Evolutionary conservation across 1,284 basidiomycete genomes (phyloP).

Genomic region (Phlebopus sp.): DNA sequence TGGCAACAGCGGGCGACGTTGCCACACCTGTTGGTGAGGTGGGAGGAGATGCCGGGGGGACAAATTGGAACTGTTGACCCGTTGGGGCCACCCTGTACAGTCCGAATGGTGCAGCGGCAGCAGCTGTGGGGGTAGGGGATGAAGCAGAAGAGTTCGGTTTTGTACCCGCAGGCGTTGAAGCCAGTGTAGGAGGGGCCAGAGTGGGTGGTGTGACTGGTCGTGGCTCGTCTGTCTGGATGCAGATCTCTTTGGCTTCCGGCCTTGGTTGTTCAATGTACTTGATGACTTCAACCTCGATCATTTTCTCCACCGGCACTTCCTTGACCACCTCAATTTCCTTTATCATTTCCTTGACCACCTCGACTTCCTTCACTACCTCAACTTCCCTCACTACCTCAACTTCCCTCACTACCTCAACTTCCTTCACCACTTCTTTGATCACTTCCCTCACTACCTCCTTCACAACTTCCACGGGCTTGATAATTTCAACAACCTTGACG

Average conservation of each 20-base stretch:
- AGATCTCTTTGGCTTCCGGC: conserved; percentile 66
- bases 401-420: conserved; percentile 18
- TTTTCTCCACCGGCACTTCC: conserved; percentile 24
- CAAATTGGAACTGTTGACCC: conserved; percentile 74
- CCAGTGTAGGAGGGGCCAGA: conserved; percentile 18
- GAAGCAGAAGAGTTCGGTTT: conserved; percentile 28
- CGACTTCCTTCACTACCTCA: conserved; percentile 31
- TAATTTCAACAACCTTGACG: conserved; percentile 28
- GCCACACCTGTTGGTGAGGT: conserved; percentile 24
- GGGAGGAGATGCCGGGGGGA: conserved; percentile 42
- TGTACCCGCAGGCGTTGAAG: conserved; percentile 28
- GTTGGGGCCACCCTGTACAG: conserved; percentile 58
- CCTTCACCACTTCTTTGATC: conserved; percentile 41
- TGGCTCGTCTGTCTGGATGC: conserved; percentile 76
- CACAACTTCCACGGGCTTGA: conserved; percentile 29
- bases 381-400: conserved; percentile 19
- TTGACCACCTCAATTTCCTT: conserved; percentile 27
- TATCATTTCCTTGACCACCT: conserved; percentile 25
- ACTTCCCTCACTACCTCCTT: conserved; percentile 20
- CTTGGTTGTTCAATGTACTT: conserved; percentile 41
- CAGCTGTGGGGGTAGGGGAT: conserved; percentile 27
- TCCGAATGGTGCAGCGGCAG: conserved; percentile 29
- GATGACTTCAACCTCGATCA: conserved; percentile 27
- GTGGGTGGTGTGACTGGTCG: conserved; percentile 40
- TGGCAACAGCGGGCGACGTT: conserved; percentile 41